phyloP scores from a whole-genome alignment of 208 protist genomes.

The Crithidia fasciculata region DNA sequence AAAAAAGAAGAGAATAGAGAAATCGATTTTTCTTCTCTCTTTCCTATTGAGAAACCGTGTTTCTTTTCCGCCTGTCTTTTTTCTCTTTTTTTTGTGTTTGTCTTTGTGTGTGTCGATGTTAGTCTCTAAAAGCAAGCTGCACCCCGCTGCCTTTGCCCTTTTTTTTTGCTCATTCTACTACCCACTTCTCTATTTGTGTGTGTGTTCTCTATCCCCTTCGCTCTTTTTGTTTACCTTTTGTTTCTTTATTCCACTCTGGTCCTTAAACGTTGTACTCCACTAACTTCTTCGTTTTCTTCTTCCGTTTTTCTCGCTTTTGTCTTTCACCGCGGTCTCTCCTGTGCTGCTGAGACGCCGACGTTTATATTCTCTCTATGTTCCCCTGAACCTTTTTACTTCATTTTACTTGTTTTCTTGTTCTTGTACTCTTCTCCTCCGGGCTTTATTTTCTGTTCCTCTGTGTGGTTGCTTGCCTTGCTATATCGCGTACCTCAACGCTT shows the following conservation, averaged over 20 bases:
- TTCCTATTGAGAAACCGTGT: neutral
- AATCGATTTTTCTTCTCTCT: neutral
- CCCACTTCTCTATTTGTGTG: neutral
- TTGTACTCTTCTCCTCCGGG: conserved; percentile 3
- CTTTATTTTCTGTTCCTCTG: neutral
- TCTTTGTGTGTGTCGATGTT: conserved; percentile 5
- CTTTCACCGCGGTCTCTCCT: too few species aligned
- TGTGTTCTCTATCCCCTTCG: neutral
- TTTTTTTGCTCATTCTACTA: conserved; percentile 1
- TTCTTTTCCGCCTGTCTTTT: neutral
- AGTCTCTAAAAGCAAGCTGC: too few species aligned
- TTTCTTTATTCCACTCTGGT: neutral
- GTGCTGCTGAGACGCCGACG: too few species aligned
- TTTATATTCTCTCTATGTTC: neutral
- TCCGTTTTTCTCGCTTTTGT: too few species aligned
- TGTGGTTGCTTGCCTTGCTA: neutral
- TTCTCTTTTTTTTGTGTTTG: conserved; percentile 21
- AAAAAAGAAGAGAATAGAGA: too few species aligned
- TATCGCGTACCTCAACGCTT: conserved; percentile 2
- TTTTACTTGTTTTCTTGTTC: conserved; percentile 4
- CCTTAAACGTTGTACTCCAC: too few species aligned
- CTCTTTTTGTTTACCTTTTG: neutral
- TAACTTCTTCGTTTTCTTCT: too few species aligned
- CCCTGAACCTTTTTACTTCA: conserved; percentile 2
- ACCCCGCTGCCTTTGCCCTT: neutral